A percentile compares a stretch with the other conserved stretches of the same genome.
Conservation (phyloP, 345 rosid species). For the Citrus maxima region DNA sequence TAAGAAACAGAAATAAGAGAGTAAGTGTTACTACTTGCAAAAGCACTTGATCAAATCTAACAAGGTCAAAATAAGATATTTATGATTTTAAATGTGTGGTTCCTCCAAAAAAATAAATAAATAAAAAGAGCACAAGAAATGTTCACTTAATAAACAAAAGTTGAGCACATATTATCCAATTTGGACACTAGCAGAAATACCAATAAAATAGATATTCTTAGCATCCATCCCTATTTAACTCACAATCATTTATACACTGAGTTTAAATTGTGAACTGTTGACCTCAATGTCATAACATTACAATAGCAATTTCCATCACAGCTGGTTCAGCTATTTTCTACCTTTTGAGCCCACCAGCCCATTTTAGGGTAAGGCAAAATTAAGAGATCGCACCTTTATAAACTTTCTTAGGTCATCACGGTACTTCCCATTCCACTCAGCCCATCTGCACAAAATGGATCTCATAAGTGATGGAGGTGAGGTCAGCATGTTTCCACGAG, state of each 20-base stretch:
- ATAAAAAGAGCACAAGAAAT: neutral
- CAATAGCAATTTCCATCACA: slow-evolving; percentile 5
- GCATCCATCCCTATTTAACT: neutral
- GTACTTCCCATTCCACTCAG: slow-evolving; percentile 96
- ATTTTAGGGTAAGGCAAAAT: neutral
- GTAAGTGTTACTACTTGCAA: neutral
- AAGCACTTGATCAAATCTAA: neutral
- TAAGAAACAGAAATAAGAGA: slow-evolving; percentile 5
- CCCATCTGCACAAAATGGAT: slow-evolving; percentile 65
- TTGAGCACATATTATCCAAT: neutral
- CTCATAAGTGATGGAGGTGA: slow-evolving; percentile 3
- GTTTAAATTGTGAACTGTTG: neutral
- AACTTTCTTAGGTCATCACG: slow-evolving; percentile 82
- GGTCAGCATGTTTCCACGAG: neutral
- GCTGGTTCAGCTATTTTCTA: neutral
- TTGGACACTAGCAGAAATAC: neutral
- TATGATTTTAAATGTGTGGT: neutral
- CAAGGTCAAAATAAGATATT: neutral
- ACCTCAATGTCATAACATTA: neutral
- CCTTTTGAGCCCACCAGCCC: neutral
- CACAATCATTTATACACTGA: neutral
- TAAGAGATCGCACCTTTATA: slow-evolving; percentile 58
- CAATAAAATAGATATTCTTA: neutral
- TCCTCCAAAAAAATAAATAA: neutral
- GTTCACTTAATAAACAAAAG: neutral